Conservation (phyloP, 73 alveolate genomes). For the Blepharisma stoltei region DNA sequence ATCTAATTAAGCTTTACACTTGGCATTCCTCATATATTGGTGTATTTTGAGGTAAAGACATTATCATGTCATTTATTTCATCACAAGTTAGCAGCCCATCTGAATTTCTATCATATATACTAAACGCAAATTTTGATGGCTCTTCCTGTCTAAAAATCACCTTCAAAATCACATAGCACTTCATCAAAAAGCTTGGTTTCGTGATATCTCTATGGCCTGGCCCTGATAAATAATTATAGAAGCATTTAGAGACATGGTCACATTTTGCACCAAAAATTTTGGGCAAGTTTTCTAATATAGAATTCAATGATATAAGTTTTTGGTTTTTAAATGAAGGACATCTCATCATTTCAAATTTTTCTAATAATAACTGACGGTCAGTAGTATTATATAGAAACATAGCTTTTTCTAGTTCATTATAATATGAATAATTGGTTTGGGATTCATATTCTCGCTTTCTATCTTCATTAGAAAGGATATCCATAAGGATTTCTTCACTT, state of each 20-base stretch:
- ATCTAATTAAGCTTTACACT: not conserved
- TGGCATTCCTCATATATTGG: constrained; percentile 2
- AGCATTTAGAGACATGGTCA: not conserved
- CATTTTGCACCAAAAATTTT: not conserved
- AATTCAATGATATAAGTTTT: not conserved
- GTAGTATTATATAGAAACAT: not conserved
- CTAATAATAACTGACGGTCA: not conserved
- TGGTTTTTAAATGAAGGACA: not conserved
- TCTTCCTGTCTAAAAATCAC: not conserved
- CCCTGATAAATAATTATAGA: constrained; percentile 4
- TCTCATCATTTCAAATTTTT: not conserved
- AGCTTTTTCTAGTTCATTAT: constrained; percentile 2
- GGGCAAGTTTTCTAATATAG: not conserved
- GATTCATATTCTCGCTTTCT: not conserved
- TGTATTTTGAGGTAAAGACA: not conserved
- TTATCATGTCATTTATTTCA: not conserved
- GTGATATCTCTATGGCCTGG: not conserved
- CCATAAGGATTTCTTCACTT: constrained; percentile 12
- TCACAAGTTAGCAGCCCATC: constrained; percentile 18
- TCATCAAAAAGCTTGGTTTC: not conserved
- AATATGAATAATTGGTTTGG: not conserved
- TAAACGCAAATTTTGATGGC: not conserved
- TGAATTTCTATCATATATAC: not conserved
- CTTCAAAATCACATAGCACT: not conserved
- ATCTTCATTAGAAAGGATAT: not conserved